Evolutionary conservation across 176 grass and related monocot genomes (phyloP).

Genomic region (Poa annua): DNA sequence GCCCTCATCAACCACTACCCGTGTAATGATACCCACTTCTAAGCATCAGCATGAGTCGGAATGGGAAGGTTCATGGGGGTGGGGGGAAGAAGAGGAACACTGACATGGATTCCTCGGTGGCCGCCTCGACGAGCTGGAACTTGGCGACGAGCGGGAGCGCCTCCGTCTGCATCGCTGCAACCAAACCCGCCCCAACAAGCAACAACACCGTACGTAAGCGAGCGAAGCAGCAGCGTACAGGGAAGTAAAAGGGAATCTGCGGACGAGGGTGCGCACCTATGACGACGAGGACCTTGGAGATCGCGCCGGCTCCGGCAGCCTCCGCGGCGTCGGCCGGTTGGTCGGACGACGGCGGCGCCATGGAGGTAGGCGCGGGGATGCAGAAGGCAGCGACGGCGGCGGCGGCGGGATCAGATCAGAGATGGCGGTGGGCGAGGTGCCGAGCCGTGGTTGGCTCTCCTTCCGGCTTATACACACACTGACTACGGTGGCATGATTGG

Average conservation of each 20-base stretch:
- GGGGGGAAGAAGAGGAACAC: background rate
- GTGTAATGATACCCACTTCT: no score
- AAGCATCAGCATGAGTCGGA: background rate
- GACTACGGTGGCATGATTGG: background rate
- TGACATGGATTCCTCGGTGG: constrained; percentile 51
- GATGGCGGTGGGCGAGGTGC: background rate
- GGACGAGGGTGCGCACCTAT: constrained; percentile 47
- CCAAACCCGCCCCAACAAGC: background rate
- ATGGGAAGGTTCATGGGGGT: background rate
- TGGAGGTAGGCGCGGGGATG: background rate
- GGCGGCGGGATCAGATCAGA: background rate
- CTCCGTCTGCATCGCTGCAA: constrained; percentile 89
- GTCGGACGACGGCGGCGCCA: constrained; percentile 43
- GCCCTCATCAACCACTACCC: no score
- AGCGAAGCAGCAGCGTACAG: background rate
- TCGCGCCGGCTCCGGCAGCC: constrained; percentile 2
- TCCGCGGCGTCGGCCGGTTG: background rate
- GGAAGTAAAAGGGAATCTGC: background rate
- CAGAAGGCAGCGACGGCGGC: background rate
- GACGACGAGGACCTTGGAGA: constrained; percentile 76
- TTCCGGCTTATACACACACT: background rate
- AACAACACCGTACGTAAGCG: background rate
- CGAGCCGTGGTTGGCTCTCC: background rate
- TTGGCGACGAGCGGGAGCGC: constrained; percentile 71
- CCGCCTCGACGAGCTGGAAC: constrained; percentile 63